These are phyloP conservation scores for Ogataea chonburiensis DNA, from an alignment of 805 yeast genomes.

Conservation along the genomic window DNA sequence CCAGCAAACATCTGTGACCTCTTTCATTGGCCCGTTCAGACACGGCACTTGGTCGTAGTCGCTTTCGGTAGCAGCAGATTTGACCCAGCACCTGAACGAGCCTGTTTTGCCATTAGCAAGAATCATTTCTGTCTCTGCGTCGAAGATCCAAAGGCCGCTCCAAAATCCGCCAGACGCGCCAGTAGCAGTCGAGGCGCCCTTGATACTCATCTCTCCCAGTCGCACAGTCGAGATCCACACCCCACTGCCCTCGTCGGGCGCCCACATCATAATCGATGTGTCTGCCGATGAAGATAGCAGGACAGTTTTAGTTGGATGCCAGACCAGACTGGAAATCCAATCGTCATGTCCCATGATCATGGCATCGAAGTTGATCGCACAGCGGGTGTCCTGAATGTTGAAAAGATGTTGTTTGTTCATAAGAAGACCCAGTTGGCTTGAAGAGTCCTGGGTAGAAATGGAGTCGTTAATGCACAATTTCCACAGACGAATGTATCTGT, in stretches of 20 bases:
- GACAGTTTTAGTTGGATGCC: constrained; percentile 68
- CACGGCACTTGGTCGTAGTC: constrained; percentile 44
- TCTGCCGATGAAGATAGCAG: constrained; percentile 89
- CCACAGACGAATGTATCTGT: constrained; percentile 90
- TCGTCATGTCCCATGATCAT: constrained; percentile 97
- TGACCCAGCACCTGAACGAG: constrained; percentile 75
- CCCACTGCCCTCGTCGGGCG: constrained; percentile 80
- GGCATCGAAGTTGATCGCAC: constrained; percentile 81
- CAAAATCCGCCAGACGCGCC: constrained; percentile 80
- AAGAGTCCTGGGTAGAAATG: constrained; percentile 58
- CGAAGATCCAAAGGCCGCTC: constrained; percentile 66
- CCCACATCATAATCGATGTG: constrained; percentile 91
- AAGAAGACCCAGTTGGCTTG: constrained; percentile 49
- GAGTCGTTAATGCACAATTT: constrained; percentile 55
- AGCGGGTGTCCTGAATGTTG: constrained; percentile 36
- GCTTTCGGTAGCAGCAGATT: constrained; percentile 22
- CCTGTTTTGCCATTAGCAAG: constrained; percentile 91
- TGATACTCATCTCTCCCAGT: constrained; percentile 88
- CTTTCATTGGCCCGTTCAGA: constrained; percentile 72
- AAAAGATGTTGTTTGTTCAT: constrained; percentile 75
- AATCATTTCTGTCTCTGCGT: constrained; percentile 44
- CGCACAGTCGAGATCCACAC: constrained; percentile 83
- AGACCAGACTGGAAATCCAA: constrained; percentile 83
- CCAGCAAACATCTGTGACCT: constrained; percentile 81
- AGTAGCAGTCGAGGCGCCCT: constrained; percentile 98